Evolutionary conservation across 805 yeast species (phyloP).

Genomic region (Zygotorulaspora danielsina): DNA sequence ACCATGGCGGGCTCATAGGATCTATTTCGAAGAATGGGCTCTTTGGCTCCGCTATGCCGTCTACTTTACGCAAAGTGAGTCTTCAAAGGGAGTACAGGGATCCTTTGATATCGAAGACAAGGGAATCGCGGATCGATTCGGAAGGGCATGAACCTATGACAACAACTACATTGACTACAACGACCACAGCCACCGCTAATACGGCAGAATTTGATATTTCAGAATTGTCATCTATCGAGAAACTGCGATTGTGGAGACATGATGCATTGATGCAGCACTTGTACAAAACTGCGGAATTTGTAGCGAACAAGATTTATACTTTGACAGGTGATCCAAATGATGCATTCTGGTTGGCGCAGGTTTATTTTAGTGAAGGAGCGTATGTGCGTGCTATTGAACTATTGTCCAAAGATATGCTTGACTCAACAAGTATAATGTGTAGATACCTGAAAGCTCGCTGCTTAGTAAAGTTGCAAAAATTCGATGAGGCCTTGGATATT

Average conservation of each 20-base stretch:
- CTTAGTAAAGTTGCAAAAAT: conserved; percentile 61
- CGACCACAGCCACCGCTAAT: conserved; percentile 18
- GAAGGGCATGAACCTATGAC: conserved; percentile 10
- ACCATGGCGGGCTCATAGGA: conserved; percentile 23
- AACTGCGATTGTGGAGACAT: conserved; percentile 84
- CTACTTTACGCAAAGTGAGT: conserved; percentile 31
- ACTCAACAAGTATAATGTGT: conserved; percentile 60
- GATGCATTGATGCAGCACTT: conserved; percentile 92
- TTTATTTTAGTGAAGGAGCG: conserved; percentile 68
- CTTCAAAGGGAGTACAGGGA: conserved; percentile 23
- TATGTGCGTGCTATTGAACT: conserved; percentile 75
- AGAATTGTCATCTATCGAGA: conserved; percentile 67
- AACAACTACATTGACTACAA: conserved; percentile 20
- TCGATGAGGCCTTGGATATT: conserved; percentile 86
- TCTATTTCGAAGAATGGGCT: conserved; percentile 28
- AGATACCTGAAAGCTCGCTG: conserved; percentile 76
- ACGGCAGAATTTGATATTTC: conserved; percentile 27
- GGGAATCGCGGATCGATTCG: conserved; percentile 5
- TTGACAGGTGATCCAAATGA: conserved; percentile 85
- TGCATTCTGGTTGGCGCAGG: conserved; percentile 96
- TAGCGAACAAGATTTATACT: conserved; percentile 85
- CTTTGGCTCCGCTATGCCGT: conserved; percentile 30
- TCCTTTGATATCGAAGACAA: conserved; percentile 6
- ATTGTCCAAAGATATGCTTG: conserved; percentile 53
- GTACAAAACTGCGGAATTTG: conserved; percentile 79